Evolutionary conservation across 2,329 filamentous ascomycete genomes (phyloP), one percentile per base, ranked within the genome.

Genomic region (Paracoccidioides brasiliensis): DNA sequence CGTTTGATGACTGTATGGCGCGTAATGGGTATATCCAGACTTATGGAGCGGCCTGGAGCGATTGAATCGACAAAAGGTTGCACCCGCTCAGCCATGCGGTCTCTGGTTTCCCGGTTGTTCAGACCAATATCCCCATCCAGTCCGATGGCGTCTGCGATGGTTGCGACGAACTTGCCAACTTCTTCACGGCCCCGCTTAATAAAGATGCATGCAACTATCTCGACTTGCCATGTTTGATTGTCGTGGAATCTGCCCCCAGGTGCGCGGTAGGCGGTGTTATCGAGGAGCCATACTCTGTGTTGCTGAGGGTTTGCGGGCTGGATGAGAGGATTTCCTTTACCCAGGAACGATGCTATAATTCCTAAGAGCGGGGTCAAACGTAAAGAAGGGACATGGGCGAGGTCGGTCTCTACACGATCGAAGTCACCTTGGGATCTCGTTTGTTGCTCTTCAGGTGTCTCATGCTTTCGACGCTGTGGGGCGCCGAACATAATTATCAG

Each of bases 281-380:
- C 90, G 50, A 96, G 76, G 6, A 96, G 75, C 91, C 91, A 96
- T 43, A 96, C 83, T 12, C 80, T 82, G 67, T 95, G 86, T 52
- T 76, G 69, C n/a, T 80, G 72, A 14, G 77, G 75, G 55, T 82
- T 78, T 49, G 88, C 79, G 38, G 76, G 73, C 48, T 78, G 78
- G 0, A 79, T 76, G 10, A 84, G 72, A 0, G 84, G 83, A 64
- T 83, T 85, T 52, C 67, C 65, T 49, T 63, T 61, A 32, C 70
- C 69, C 30, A 75, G 63, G 15, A 70, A 59, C 15, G 69, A 70
- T 10, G 62, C 58, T 38, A 68, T 54, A 52, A 67, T 63, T 42
- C 57, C 54, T 44, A 62, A 50, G 46, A 53, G 5, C 22, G 44
- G 48, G 1, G 38, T 51, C 35, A 53, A 28, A n/a, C 54, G 49